Evolutionary conservation across 1,139 yeast genomes (phyloP).

Genomic region (Debaryomycetaceae sp.): DNA sequence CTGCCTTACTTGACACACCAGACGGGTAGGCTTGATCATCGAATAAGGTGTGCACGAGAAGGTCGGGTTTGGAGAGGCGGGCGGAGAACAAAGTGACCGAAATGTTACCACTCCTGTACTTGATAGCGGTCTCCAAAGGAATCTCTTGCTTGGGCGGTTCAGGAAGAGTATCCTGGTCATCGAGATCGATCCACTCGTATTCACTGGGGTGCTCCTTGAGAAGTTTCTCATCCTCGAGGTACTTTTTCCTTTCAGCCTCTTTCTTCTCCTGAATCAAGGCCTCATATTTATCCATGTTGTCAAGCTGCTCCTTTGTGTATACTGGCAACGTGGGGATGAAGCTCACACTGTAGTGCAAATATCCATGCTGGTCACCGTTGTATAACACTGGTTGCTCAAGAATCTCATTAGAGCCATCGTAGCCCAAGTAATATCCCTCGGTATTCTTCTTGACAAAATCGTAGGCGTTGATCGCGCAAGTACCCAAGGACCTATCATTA

Average conservation of each 20-base stretch:
- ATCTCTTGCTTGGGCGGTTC: conserved; percentile 43
- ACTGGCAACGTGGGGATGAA: conserved; percentile 64
- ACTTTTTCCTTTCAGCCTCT: conserved; percentile 32
- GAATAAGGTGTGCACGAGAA: conserved; percentile 53
- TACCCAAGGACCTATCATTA: conserved; percentile 62
- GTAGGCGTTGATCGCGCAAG: conserved; percentile 46
- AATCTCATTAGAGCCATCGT: conserved; percentile 47
- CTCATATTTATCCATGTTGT: conserved; percentile 31
- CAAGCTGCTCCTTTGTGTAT: conserved; percentile 52
- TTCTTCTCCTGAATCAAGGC: conserved; percentile 24
- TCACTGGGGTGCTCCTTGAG: conserved; percentile 55
- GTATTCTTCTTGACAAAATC: conserved; percentile 47
- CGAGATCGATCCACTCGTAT: conserved; percentile 62
- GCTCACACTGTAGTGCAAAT: conserved; percentile 52
- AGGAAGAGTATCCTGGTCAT: conserved; percentile 37
- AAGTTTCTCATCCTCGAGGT: conserved; percentile 40
- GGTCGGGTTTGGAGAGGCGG: conserved; percentile 40
- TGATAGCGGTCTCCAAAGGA: conserved; percentile 48
- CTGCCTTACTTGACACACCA: conserved; percentile 45
- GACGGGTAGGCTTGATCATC: conserved; percentile 65
- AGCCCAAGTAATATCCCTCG: conserved; percentile 43
- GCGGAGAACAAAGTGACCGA: conserved; percentile 51
- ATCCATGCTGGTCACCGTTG: conserved; percentile 45
- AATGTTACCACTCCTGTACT: conserved; percentile 59
- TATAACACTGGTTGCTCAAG: conserved; percentile 43